Conservation (phyloP, 257 asterid genomes). For the Ilex asprella region DNA sequence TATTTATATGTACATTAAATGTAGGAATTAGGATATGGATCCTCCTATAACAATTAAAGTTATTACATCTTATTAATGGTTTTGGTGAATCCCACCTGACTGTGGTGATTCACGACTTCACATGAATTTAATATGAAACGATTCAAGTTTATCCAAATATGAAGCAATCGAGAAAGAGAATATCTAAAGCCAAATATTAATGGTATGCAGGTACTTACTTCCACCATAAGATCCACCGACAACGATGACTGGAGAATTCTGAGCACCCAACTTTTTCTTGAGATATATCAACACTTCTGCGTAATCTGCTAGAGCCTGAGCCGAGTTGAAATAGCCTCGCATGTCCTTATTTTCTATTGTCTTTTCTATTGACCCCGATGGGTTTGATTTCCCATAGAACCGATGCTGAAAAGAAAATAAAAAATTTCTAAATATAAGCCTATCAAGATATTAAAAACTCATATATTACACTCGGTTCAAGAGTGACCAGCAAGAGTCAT, state of each 20-base stretch:
- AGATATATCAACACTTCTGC: conserved; percentile 18
- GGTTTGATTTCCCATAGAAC: conserved; percentile 15
- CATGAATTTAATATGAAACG: no score
- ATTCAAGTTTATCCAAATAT: no score
- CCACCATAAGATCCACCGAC: conserved; percentile 24
- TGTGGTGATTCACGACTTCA: no score
- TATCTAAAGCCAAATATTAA: not conserved
- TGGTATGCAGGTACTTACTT: conserved; percentile 5
- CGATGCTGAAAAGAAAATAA: not conserved
- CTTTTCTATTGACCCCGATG: conserved; percentile 9
- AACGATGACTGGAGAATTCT: conserved; percentile 15
- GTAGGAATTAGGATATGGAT: no score
- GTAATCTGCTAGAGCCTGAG: conserved; percentile 24
- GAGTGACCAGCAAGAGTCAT: not conserved
- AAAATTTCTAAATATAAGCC: not conserved
- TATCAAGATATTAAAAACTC: not conserved
- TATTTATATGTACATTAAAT: no score
- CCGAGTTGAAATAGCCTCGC: conserved; percentile 19
- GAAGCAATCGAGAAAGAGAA: not conserved
- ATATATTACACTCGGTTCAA: not conserved
- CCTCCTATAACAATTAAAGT: no score
- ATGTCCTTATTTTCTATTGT: conserved; percentile 6
- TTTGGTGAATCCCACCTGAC: no score
- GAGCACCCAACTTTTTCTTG: conserved; percentile 8
- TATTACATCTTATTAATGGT: no score